Base-by-base conservation (phyloP, 352 stramenopile species). In the Globisporangium radiosum region DNA sequence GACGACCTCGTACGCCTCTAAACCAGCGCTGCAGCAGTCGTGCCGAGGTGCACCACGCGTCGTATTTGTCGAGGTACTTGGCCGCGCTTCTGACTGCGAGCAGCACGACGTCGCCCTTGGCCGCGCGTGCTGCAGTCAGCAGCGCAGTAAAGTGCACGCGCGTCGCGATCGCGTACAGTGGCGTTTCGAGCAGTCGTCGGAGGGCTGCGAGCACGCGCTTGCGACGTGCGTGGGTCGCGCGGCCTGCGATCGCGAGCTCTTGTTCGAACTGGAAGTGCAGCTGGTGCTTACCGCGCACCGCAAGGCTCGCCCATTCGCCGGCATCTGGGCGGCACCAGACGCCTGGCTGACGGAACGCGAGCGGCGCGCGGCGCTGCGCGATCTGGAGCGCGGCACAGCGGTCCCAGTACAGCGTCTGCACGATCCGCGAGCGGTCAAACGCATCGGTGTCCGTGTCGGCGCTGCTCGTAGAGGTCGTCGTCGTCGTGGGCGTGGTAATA, bases 371-470 rank as follows among this genome's bases (percentile, higher is more conserved):
- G 13, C 73, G 56, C 57, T 93, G 84, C 40, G 66, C 38, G 45
- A 91, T 88, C 13, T 73, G 71, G 0, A 93, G 49, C 1, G 84
- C 84, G 6, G 81, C 79, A 57, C 84, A 93, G 33, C 81, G 79
- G 56, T 93, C 84, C 84, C 84, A 93, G 52, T 93, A 93, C n/a
- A 93, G 57, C 7, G 84, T 73, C 56, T 89, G 68, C 4, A 93
- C 71, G 0, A 85, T 37, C 9, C 81, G 70, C 55, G 65, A 74
- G 44, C 66, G 42, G 9, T n/a, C 11, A 7, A 37, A 25, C 25
- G 25, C 51, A 37, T 44, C n/a, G 7, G 43, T 50, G n/a, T 56
- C 48, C 6, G 19, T 57, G 19, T 47, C 43, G 1, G 5, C 2
- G 11, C 11, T 14, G n/a, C 4, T 13, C 11, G 43, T 6, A n/a